Conservation (phyloP, 495 filamentous ascomycete genomes). For the Podospora pseudopauciseta region DNA sequence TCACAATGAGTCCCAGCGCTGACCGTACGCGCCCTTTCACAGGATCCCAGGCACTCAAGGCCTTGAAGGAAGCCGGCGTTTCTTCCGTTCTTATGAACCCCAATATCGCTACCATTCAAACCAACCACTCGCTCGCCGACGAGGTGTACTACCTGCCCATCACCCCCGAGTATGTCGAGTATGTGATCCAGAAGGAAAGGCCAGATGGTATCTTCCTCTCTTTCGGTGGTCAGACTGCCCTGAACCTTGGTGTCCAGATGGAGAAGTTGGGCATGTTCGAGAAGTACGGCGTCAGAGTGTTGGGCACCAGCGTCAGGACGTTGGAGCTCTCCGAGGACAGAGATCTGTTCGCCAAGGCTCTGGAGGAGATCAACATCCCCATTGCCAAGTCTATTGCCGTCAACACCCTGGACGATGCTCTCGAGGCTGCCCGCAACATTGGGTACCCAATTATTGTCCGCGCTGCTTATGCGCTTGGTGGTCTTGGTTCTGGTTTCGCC, state of each 20-base stretch:
- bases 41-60: slow-evolving; percentile 96
- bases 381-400: slow-evolving; percentile 95
- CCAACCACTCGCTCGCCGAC: slow-evolving; percentile 89
- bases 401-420: slow-evolving; percentile 81
- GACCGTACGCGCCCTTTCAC: slow-evolving; percentile 19
- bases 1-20: slow-evolving; percentile 16
- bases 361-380: slow-evolving; percentile 88
- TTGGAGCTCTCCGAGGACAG: slow-evolving; percentile 93
- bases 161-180: slow-evolving; percentile 91
- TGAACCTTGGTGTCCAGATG: slow-evolving; percentile 97
- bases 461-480: slow-evolving; percentile 91
- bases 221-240: slow-evolving; percentile 93
- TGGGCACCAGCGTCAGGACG: slow-evolving; percentile 92
- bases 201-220: slow-evolving; percentile 97
- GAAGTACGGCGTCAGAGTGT: slow-evolving; percentile 86
- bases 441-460: slow-evolving; percentile 98
- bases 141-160: slow-evolving; percentile 99
- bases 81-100: slow-evolving; percentile 96
- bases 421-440: slow-evolving; percentile 77
- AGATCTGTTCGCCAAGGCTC: slow-evolving; percentile 88
- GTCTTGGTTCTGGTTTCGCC: slow-evolving; percentile 95
- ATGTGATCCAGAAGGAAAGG: slow-evolving; percentile 91
- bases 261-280: slow-evolving; percentile 94
- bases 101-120: slow-evolving; percentile 98
- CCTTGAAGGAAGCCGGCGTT: slow-evolving; percentile 95